Percentiles rank a stretch among this genome's conserved stretches.
These are phyloP conservation scores for Amborella trichopoda DNA, from an alignment of 164 flowering plant genomes.

Conservation along the genomic window DNA sequence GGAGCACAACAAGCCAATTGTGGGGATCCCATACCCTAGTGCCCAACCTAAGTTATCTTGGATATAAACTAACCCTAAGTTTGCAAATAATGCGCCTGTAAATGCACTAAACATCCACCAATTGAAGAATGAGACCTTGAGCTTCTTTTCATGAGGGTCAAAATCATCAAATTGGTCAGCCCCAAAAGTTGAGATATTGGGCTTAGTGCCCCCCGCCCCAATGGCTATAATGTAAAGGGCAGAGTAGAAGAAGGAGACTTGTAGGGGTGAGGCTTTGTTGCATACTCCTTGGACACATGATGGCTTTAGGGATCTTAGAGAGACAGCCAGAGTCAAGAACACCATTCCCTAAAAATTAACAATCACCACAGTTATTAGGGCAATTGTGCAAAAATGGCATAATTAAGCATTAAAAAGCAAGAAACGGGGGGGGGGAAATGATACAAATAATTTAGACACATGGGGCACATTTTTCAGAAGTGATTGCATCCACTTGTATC, in stretches of 20 bases:
- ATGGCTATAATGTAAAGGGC: conserved; percentile 72
- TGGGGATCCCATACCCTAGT: conserved; percentile 78
- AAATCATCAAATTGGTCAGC: conserved; percentile 86
- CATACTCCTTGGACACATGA: conserved; percentile 59
- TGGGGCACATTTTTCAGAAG: too few species aligned
- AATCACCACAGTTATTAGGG: too few species aligned
- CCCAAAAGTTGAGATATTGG: conserved; percentile 84
- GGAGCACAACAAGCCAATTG: conserved; percentile 54
- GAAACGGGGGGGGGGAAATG: conserved; percentile 1
- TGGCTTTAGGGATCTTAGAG: conserved; percentile 56
- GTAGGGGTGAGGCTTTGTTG: conserved; percentile 50
- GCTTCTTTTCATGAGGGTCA: conserved; percentile 49
- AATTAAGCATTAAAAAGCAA: too few species aligned
- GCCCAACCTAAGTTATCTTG: conserved; percentile 91
- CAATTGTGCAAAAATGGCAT: too few species aligned
- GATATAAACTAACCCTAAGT: conserved; percentile 64
- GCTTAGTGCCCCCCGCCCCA: conserved; percentile 87
- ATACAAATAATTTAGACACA: not conserved
- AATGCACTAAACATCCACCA: conserved; percentile 95
- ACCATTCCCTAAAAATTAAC: conserved; percentile 97
- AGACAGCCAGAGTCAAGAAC: conserved; percentile 64
- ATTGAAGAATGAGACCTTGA: conserved; percentile 77
- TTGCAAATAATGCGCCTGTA: conserved; percentile 55
- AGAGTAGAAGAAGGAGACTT: conserved; percentile 61
- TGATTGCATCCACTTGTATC: too few species aligned